A percentile compares a stretch with the other conserved stretches of the same genome.
Evolutionary conservation across 768 basidiomycete species (phyloP).

Genomic region (Agrocybe pediades): DNA sequence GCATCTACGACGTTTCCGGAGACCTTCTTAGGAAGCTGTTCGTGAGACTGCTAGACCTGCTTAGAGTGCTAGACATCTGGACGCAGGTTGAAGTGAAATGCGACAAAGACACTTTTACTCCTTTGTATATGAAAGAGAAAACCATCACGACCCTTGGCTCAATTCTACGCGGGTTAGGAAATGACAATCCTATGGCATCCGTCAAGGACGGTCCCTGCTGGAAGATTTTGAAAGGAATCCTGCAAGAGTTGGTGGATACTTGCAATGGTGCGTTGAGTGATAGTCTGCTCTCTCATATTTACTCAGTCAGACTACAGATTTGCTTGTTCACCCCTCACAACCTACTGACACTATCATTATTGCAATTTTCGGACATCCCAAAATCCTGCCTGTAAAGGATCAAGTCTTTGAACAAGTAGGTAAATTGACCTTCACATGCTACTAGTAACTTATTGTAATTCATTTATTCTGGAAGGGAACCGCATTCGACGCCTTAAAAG

Average conservation of each 20-base stretch:
- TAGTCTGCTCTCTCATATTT: constrained; percentile 3
- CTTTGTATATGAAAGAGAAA: constrained; percentile 49
- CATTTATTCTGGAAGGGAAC: constrained; percentile 28
- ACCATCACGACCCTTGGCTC: constrained; percentile 43
- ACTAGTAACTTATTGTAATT: not conserved
- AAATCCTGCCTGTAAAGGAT: constrained; percentile 29
- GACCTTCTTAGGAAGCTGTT: constrained; percentile 52
- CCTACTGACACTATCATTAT: constrained; percentile 38
- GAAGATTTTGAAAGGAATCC: constrained; percentile 39
- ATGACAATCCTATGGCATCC: constrained; percentile 28
- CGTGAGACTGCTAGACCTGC: constrained; percentile 53
- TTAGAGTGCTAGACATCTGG: constrained; percentile 61
- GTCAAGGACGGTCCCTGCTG: constrained; percentile 37
- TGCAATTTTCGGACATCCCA: constrained; percentile 40
- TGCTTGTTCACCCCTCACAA: constrained; percentile 32
- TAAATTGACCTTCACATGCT: not conserved
- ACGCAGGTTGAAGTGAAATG: constrained; percentile 42
- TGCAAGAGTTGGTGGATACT: constrained; percentile 42
- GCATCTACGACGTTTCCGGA: constrained; percentile 47
- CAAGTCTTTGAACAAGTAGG: constrained; percentile 36
- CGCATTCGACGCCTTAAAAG: constrained; percentile 31
- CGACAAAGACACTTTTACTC: constrained; percentile 43
- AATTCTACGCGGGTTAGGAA: constrained; percentile 51
- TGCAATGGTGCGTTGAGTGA: constrained; percentile 39
- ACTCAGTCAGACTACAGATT: constrained; percentile 26